Conservation (phyloP, 1,284 basidiomycete species). For the Naganishia sp. region DNA sequence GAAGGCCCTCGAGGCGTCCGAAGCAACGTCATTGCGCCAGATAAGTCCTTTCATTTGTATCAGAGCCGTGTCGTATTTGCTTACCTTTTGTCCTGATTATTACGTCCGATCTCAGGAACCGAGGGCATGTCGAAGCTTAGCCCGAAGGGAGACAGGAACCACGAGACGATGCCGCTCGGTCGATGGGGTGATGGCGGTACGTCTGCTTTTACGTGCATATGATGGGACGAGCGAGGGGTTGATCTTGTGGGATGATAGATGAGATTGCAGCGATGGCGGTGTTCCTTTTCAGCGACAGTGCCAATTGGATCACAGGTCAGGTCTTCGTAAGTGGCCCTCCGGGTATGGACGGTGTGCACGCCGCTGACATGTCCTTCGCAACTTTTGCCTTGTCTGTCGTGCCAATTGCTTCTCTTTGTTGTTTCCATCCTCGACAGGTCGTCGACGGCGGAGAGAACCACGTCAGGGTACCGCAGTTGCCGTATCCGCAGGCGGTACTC, state of each 20-base stretch:
- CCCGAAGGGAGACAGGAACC: constrained; percentile 53
- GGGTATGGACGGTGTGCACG: background rate
- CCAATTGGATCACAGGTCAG: constrained; percentile 76
- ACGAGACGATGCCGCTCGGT: constrained; percentile 60
- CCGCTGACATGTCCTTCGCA: background rate
- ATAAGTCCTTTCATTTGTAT: constrained; percentile 39
- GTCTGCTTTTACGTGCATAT: constrained; percentile 14
- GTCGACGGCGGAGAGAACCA: constrained; percentile 53
- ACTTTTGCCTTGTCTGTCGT: background rate
- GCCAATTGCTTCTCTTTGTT: constrained; percentile 46
- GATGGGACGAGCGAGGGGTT: background rate
- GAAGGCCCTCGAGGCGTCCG: constrained; percentile 93
- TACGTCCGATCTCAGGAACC: constrained; percentile 71
- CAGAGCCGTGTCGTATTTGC: background rate
- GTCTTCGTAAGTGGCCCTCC: constrained; percentile 40
- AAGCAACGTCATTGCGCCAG: constrained; percentile 88
- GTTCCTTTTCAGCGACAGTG: constrained; percentile 87
- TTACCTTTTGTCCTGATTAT: background rate
- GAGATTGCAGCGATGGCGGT: constrained; percentile 80
- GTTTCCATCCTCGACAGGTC: constrained; percentile 36
- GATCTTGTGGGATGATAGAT: constrained; percentile 39
- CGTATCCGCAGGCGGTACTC: constrained; percentile 50
- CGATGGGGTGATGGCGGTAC: constrained; percentile 63
- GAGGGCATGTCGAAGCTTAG: constrained; percentile 78
- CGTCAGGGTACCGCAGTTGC: constrained; percentile 40